Base-by-base conservation (phyloP, 495 filamentous ascomycete genomes). In the Neurospora tetrasperma region DNA sequence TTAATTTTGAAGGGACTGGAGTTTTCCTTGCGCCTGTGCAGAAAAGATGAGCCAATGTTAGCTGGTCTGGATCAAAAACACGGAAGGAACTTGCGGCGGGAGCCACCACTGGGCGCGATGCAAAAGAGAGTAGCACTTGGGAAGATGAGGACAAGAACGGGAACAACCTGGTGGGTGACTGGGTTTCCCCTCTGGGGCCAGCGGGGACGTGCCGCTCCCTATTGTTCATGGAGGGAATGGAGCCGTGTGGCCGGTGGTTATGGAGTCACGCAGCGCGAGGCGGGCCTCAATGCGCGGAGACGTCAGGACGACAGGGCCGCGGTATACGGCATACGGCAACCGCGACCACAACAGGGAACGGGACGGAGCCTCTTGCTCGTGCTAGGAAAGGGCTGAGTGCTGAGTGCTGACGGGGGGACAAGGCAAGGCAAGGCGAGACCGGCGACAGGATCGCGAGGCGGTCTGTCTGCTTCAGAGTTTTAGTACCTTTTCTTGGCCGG, bases 131-230 rank as follows among this genome's bases (percentile, higher is more conserved):
- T 69, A 23, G 46, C 46, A 69, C 48, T 66, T 59, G 54, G 16
- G 18, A 39, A 68, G 40, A 71, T 23, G 39, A 40, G 38, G 31
- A 71, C 42, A 72, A 39, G 18, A 69, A 42, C 27, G 70, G 46
- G 62, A 70, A 70, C 78, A 80, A 82, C 82, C 83, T 83, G 74
- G 82, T 79, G 71, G 86, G 83, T 11, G 85, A 85, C 78, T 84
- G 85, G 80, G 83, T 82, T 74, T 84, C 84, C 81, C 86, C 84
- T 84, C 85, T 82, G 76, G 84, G 85, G 82, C 84, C 87, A 83
- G 86, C 83, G 76, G 86, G 82, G 77, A 83, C 82, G 76, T 81
- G 85, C 79, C 84, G 82, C 78, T 87, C 85, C 80, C 83, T 83
- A 66, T 66, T 66, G 80, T 84, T 83, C 86, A 88, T 88, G 81